Conservation (phyloP, 179 eudicot genomes). For the Silene coronaria region DNA sequence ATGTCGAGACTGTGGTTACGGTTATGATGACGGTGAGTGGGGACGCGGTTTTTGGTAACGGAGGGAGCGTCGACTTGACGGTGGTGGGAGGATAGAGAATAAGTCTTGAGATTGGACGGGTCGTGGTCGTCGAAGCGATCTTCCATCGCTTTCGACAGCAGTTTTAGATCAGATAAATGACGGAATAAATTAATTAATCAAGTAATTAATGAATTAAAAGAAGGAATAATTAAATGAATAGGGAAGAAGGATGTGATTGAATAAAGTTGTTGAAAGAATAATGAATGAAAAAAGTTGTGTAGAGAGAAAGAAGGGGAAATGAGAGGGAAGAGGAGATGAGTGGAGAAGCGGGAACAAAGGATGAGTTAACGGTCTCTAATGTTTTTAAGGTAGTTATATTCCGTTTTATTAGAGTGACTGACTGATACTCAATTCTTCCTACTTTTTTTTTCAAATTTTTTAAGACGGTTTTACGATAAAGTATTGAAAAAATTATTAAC, state of each 20-base stretch:
- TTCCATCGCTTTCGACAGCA: conserved; percentile 19
- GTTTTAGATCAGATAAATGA: neutral
- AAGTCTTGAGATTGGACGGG: conserved; percentile 8
- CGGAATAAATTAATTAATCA: neutral
- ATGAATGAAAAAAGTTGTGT: no score
- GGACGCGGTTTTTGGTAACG: conserved; percentile 29
- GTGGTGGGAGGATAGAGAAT: conserved; percentile 25
- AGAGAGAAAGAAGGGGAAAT: conserved; percentile 1
- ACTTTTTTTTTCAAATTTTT: no score
- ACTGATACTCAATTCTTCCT: no score
- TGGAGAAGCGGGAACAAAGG: conserved; percentile 39
- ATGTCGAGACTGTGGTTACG: conserved; percentile 54
- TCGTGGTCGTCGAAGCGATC: conserved; percentile 48
- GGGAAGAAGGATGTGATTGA: no score
- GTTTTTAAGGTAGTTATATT: conserved; percentile 16
- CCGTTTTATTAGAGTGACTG: neutral
- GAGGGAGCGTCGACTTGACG: conserved; percentile 48
- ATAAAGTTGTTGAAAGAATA: neutral
- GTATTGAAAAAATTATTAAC: no score
- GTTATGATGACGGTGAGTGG: conserved; percentile 25
- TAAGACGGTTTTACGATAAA: no score
- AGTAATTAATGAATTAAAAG: no score
- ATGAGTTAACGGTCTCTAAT: conserved; percentile 29
- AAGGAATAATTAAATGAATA: no score
- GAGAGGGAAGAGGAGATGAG: conserved; percentile 15